phyloP scores from a whole-genome alignment of 1,284 basidiomycete species.

The Apiotrichum veenhuisii region DNA sequence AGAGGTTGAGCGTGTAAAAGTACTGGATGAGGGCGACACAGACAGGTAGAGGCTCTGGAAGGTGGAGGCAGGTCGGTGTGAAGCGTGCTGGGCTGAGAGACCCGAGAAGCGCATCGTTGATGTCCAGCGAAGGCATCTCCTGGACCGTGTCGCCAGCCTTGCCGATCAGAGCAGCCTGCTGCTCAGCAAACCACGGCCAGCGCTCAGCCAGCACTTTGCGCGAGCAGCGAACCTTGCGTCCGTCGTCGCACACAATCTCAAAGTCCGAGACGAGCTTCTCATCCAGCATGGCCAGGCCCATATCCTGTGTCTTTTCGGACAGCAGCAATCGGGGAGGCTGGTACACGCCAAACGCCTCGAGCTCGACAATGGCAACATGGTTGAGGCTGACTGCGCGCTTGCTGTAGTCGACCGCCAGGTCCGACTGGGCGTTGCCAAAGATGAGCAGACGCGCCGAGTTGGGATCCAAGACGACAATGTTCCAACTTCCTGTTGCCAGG shows the following conservation, averaged over 20 bases:
- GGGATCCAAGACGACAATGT: conserved; percentile 76
- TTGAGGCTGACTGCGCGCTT: conserved; percentile 84
- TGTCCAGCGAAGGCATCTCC: conserved; percentile 30
- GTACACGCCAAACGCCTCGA: conserved; percentile 91
- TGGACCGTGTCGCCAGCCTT: conserved; percentile 23
- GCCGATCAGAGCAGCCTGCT: conserved; percentile 51
- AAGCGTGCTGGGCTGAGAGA: conserved; percentile 39
- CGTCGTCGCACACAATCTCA: conserved; percentile 86
- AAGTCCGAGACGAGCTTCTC: conserved; percentile 76
- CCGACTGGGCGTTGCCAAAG: conserved; percentile 80
- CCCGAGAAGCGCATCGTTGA: conserved; percentile 38
- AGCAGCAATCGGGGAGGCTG: conserved; percentile 71
- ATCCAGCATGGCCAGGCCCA: conserved; percentile 73
- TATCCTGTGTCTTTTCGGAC: conserved; percentile 59
- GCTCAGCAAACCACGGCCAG: conserved; percentile 89
- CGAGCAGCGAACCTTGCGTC: conserved; percentile 74
- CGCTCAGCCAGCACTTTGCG: conserved; percentile 74
- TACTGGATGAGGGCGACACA: conserved; percentile 86
- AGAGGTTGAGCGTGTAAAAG: conserved; percentile 78
- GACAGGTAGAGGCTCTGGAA: conserved; percentile 86
- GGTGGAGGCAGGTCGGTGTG: conserved; percentile 64
- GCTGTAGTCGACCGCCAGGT: conserved; percentile 87
- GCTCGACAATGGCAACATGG: conserved; percentile 81
- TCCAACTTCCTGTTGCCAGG: conserved; percentile 77
- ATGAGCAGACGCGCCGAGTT: conserved; percentile 75